Evolutionary conservation across 768 basidiomycete genomes (phyloP).

Genomic region (Cubamyces lactineus): DNA sequence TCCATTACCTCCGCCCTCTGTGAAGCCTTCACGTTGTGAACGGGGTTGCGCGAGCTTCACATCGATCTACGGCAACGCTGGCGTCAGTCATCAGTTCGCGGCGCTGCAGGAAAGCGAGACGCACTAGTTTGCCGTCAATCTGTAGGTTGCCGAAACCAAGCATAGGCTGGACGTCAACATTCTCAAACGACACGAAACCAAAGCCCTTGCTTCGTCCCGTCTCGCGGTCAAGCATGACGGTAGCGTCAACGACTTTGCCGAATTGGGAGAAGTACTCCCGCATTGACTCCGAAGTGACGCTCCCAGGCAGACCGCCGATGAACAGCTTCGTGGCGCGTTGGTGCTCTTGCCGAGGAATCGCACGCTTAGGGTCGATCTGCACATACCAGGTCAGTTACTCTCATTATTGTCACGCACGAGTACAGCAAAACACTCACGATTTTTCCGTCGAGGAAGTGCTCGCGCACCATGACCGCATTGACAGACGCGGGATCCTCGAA

Average conservation of each 20-base stretch:
- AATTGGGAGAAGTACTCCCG: slow-evolving; percentile 92
- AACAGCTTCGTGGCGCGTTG: slow-evolving; percentile 93
- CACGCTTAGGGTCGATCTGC: slow-evolving; percentile 99
- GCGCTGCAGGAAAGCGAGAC: slow-evolving; percentile 32
- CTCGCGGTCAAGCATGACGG: slow-evolving; percentile 98
- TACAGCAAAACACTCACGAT: slow-evolving; percentile 62
- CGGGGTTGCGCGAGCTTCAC: slow-evolving; percentile 96
- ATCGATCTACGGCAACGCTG: slow-evolving; percentile 70
- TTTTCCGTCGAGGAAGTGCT: slow-evolving; percentile 96
- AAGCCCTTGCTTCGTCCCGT: slow-evolving; percentile 96
- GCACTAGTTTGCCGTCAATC: slow-evolving; percentile 92
- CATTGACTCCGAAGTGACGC: slow-evolving; percentile 93
- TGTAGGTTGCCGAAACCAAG: slow-evolving; percentile 87
- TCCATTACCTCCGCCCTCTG: slow-evolving; percentile 54
- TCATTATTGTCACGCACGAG: neutral
- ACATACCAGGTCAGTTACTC: slow-evolving; percentile 9
- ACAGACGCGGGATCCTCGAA: slow-evolving; percentile 93
- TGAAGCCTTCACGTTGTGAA: slow-evolving; percentile 70
- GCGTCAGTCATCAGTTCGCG: neutral
- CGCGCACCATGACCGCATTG: slow-evolving; percentile 93
- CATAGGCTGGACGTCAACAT: slow-evolving; percentile 87
- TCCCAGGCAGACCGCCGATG: slow-evolving; percentile 90
- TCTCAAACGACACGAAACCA: slow-evolving; percentile 95
- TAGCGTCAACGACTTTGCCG: slow-evolving; percentile 95
- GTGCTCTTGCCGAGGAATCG: slow-evolving; percentile 95